These are phyloP conservation scores for Phoma sp. DNA, from an alignment of 2,329 filamentous ascomycete species.

Conservation along the genomic window DNA sequence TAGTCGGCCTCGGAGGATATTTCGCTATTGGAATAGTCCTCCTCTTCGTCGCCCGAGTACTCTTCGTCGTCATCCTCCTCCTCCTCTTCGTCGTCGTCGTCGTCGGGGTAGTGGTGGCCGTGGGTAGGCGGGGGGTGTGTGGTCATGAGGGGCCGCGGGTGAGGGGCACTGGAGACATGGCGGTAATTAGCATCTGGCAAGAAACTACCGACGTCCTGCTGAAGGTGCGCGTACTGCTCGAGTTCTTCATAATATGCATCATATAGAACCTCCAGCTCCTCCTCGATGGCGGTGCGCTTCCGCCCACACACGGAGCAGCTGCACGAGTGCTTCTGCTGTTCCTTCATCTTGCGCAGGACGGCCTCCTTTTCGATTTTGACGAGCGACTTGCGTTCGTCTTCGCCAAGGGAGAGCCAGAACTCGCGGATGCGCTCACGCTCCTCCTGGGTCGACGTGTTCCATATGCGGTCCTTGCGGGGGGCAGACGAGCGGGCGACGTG, in stretches of 20 bases:
- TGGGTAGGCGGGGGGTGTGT: conserved; percentile 75
- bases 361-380: conserved; percentile 99
- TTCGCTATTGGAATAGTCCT: conserved; percentile 62
- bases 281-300: conserved; percentile 96
- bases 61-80: conserved; percentile 53
- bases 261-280: conserved; percentile 96
- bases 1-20: conserved; percentile 73
- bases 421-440: conserved; percentile 97
- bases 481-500: conserved; percentile 52
- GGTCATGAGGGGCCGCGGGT: conserved; percentile 66
- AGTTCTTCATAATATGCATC: conserved; percentile 98
- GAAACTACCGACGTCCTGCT: conserved; percentile 74
- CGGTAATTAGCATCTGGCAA: conserved; percentile 71
- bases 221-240: conserved; percentile 93
- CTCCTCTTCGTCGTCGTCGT: conserved; percentile 57
- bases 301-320: conserved; percentile 96
- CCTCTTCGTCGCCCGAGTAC: conserved; percentile 63
- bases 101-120: conserved; percentile 59
- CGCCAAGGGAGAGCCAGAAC: conserved; percentile 94
- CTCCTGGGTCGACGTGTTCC: conserved; percentile 94
- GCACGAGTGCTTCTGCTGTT: conserved; percentile 98
- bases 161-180: conserved; percentile 59
- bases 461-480: conserved; percentile 81
- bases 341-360: conserved; percentile 98
- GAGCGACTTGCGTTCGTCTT: conserved; percentile 91